A percentile compares a stretch with the other conserved stretches of the same genome.
Conservation (phyloP, 345 rosid genomes). For the Salix caprea region DNA sequence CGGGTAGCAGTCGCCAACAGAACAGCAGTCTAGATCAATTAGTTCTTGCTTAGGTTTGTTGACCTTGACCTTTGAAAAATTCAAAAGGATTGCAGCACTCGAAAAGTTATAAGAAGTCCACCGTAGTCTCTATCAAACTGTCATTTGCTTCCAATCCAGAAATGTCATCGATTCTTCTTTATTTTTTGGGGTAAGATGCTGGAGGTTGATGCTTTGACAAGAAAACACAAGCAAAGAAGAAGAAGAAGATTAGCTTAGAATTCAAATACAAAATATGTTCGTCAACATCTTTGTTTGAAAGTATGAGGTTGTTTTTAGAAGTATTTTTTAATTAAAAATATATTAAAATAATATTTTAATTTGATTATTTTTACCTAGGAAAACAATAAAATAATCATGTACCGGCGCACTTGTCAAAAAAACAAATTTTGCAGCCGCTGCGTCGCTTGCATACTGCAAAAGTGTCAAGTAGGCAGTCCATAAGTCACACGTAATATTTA, state of each 20-base stretch:
- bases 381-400: no score
- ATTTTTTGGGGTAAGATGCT: neutral
- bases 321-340: no score
- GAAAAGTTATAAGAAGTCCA: neutral
- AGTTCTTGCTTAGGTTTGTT: neutral
- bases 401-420: no score
- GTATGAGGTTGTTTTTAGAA: no score
- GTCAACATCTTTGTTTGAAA: no score
- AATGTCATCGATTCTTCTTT: neutral
- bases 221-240: neutral
- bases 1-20: slow-evolving; percentile 1
- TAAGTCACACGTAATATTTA: no score
- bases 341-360: no score
- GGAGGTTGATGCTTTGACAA: neutral
- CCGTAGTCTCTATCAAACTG: neutral
- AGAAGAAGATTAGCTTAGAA: neutral
- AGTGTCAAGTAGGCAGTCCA: no score
- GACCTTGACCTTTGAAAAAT: slow-evolving; percentile 12
- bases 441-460: no score
- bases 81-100: neutral
- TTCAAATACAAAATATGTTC: neutral
- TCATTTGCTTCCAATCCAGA: slow-evolving; percentile 8
- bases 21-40: neutral
- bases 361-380: no score
- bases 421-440: no score